Percentiles rank a stretch among this genome's conserved stretches.
phyloP scores from a whole-genome alignment of 495 filamentous ascomycete genomes.

The Penicillium cinerascens region DNA sequence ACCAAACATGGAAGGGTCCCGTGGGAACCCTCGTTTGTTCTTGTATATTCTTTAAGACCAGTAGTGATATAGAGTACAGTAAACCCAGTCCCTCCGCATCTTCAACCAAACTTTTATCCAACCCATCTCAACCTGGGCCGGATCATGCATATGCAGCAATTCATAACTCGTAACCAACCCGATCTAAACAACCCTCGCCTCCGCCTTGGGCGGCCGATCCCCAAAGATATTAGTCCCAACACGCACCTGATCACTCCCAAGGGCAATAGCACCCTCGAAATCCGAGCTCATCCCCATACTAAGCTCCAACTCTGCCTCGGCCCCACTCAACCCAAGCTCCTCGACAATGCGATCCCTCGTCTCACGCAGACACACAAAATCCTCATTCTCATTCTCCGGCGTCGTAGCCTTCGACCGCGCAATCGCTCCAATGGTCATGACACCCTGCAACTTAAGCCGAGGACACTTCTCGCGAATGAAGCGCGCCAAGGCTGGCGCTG shows the following conservation, averaged over 20 bases:
- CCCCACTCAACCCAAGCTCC: conserved; percentile 43
- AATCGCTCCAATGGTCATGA: conserved; percentile 98
- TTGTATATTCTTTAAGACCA: conserved; percentile 14
- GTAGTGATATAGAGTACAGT: conserved; percentile 19
- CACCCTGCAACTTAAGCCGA: conserved; percentile 66
- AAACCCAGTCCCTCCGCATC: neutral
- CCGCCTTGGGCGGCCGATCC: conserved; percentile 65
- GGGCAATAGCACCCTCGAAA: conserved; percentile 81
- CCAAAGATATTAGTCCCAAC: conserved; percentile 95
- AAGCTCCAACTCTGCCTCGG: conserved; percentile 51
- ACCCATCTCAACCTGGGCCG: too few relatives aligned
- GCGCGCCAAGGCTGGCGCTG: conserved; percentile 56
- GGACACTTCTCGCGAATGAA: conserved; percentile 68
- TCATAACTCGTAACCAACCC: conserved; percentile 14
- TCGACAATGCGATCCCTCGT: conserved; percentile 61
- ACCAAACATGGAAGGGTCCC: conserved; percentile 19
- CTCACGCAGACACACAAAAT: conserved; percentile 68
- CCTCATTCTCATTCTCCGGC: conserved; percentile 80
- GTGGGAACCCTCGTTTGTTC: conserved; percentile 12
- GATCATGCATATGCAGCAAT: conserved; percentile 9
- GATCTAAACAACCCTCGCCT: conserved; percentile 49
- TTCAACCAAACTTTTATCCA: neutral
- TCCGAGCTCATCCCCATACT: conserved; percentile 92
- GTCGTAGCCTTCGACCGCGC: conserved; percentile 69
- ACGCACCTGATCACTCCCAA: conserved; percentile 91